Conservation (phyloP, 139 green algal genomes). For the Ettlia oleoabundans region DNA sequence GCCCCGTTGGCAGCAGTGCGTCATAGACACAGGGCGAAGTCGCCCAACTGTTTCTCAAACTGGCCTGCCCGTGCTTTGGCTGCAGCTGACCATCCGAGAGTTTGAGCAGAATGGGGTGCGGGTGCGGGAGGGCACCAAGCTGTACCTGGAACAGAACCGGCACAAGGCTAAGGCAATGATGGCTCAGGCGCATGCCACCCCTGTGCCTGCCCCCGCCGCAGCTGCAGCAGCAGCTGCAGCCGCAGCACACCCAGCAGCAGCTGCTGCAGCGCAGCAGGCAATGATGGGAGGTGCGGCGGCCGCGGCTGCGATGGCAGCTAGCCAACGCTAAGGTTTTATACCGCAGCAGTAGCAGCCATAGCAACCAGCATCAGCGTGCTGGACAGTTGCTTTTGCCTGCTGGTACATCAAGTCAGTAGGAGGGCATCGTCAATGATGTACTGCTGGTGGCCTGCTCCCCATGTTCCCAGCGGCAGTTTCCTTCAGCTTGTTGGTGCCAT, state of each 20-base stretch:
- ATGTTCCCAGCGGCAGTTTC: no score
- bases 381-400: background rate
- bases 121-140: slow-evolving; percentile 43
- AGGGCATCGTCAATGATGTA: no score
- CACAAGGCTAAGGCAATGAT: background rate
- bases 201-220: background rate
- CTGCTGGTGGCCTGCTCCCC: no score
- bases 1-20: no score
- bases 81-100: slow-evolving; percentile 38
- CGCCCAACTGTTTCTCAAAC: no score
- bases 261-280: background rate
- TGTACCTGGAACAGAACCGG: slow-evolving; percentile 47
- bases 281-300: background rate
- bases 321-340: background rate
- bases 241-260: background rate
- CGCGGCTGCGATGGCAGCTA: background rate
- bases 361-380: no score
- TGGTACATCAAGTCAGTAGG: no score
- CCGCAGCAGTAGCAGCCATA: no score
- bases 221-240: slow-evolving; percentile 8
- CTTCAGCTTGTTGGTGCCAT: no score
- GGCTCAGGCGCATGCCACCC: background rate
- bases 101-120: slow-evolving; percentile 48
- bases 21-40: no score
- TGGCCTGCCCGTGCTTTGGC: no score